Evolutionary conservation across 768 basidiomycete genomes (phyloP), one percentile per base, ranked within the genome.

Genomic region (Zangia roseola): DNA sequence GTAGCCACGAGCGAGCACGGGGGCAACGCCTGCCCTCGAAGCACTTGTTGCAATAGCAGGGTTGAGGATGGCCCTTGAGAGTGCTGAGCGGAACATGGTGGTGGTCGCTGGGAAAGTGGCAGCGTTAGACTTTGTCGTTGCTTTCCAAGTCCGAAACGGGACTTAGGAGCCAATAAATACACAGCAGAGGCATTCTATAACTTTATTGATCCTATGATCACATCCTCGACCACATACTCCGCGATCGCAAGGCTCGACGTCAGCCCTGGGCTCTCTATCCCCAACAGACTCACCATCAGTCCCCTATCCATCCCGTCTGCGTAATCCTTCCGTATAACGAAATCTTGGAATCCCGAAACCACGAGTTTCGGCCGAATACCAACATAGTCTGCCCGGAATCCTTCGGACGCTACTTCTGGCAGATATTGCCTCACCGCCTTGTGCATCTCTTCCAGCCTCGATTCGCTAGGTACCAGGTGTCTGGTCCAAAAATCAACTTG

Each of bases 201-300:
- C 31, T 31, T 5, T 26, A 16, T 20, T 13, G 9, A 34, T 6
- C 21, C 23, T 4, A 9, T 14, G 28, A 54, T 40, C 53, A 86
- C 62, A 56, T 83, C 78, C 43, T 84, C 80, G 8, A 85, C 86
- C 1, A 97, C 84, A 61, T 77, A 69, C 69, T 95, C 90, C 2
- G 88, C 95, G 30, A 95, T 86, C 4, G 90, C 93, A 56, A 98
- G 77, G 58, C 81, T 81, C 10, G 88, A 80, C 5, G 95, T 98
- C 62, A 98, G 69, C 0, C 95, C 95, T 0, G 95, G 95, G 53
- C 87, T 91, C 64, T 97, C 93, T 53, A 98, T 93, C 0, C 94
- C 93, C 62, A 93, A 64, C 52, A 97, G 70, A 63, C 83, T 93
- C 56, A 97, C 77, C 83, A 98, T 85, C 50, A 59, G 49, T 20